Base-by-base conservation (phyloP, 768 basidiomycete genomes). In the Leccinum incarnatum region DNA sequence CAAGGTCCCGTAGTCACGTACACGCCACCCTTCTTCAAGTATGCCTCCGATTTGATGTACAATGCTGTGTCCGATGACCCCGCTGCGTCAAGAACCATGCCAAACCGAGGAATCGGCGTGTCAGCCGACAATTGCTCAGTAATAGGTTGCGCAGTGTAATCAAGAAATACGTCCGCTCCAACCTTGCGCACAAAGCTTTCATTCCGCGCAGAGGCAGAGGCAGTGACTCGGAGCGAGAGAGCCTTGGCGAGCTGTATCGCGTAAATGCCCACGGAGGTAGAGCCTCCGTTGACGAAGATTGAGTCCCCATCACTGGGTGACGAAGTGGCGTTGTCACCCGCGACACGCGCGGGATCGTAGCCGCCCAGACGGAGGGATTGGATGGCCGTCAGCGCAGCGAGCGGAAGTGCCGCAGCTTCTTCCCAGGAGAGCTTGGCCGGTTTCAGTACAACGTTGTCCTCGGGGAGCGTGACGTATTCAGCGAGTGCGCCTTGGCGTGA, bases 201-300 rank as follows among this genome's bases (percentile, higher is more conserved):
- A 59, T 89, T 90, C 68, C 78, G 81, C 1, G 67, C 76, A 4
- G 87, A 89, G 9, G 85, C 87, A 30, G 79, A 83, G 0, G 82
- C 82, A 2, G 81, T 75, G 5, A 91, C 87, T 4, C 61, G 74
- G 55, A 83, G 82, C 4, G 86, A 86, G 60, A 75, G 76, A 1
- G 81, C 78, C 66, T 90, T 91, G 8, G 89, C 87, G 10, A 91
- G 67, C 68, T 91, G 88, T 51, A 91, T 86, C 1, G 87, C 89
- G 62, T 81, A 81, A n/a, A 78, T 74, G 4, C 89, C 90, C 1
- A 90, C 86, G 12, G 83, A 73, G 1, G 86, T 83, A 53, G 84
- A 86, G 4, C 87, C 90, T 0, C 89, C 89, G 56, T 88, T 86
- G 65, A 93, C 75, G 62, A 91, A 81, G 4, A 92, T 74, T 2